Evolutionary conservation across 768 basidiomycete genomes (phyloP), one percentile per base, ranked within the genome.

Genomic region (Sporobolomyces pararoseus): DNA sequence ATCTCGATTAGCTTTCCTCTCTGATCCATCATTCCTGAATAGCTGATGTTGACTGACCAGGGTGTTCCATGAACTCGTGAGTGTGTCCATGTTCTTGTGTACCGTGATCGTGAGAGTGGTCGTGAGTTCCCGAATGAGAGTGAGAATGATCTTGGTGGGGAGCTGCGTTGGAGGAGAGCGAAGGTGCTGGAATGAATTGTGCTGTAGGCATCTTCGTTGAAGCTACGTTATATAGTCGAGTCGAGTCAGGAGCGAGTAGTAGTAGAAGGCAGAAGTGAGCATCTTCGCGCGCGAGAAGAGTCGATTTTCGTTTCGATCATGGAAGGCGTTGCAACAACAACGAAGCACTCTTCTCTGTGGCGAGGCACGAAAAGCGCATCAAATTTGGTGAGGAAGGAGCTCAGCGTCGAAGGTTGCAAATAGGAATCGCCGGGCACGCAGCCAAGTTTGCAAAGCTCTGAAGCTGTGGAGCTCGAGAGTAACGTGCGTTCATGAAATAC

Each of bases 51-150:
- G 31, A 32, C 53, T 14, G 77, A 88, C 94, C 94, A 66, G 93
- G 84, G 80, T 96, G 84, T 63, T 96, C 91, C 55, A 95, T 83
- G 76, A 90, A 87, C 71, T 97, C 95, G 78, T 97, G 95, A 0
- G 92, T 92, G 76, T 97, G 95, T 6, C 94, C 94, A 77, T 97
- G 94, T 62, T 94, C 92, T 50, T 83, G 51, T 49, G 71, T 54
- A 21, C 70, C 80, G 65, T 77, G 78, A 62, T 81, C 85, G 77
- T 90, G 88, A 16, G 84, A 81, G 76, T 87, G 86, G 4, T 78
- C 60, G 53, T 42, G 39, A 42, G 82, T 79, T 23, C 78, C 67
- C 27, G 52, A 46, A 59, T 71, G 73, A 39, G 25, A 44, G 54
- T 70, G 75, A 46, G 46, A 44, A 62, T 75, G 72, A 42, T 50